A percentile compares a stretch with the other conserved stretches of the same genome.
Evolutionary conservation across 2,329 filamentous ascomycete genomes (phyloP).

Genomic region (Fonsecaea pugnacius): DNA sequence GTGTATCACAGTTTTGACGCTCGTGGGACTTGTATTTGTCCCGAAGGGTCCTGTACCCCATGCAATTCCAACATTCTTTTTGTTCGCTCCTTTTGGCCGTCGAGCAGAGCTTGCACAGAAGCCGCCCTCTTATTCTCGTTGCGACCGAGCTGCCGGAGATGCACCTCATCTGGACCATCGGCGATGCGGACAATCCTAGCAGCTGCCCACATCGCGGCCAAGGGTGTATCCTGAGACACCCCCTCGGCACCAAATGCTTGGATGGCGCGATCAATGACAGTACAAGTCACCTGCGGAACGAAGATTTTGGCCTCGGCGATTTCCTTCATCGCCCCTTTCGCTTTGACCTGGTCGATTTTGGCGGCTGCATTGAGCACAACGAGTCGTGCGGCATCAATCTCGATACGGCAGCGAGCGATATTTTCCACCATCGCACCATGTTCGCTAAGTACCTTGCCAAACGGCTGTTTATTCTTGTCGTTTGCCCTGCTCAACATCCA

Average conservation of each 20-base stretch:
- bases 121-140: slow-evolving; percentile 54
- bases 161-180: slow-evolving; percentile 96
- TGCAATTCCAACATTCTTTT: no score
- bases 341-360: slow-evolving; percentile 85
- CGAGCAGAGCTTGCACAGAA: no score
- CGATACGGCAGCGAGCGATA: slow-evolving; percentile 86
- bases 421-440: slow-evolving; percentile 96
- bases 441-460: slow-evolving; percentile 81
- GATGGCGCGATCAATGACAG: slow-evolving; percentile 90
- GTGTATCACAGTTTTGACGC: no score
- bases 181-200: slow-evolving; percentile 82
- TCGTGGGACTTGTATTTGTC: no score
- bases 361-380: slow-evolving; percentile 92
- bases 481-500: slow-evolving; percentile 95
- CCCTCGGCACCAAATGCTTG: slow-evolving; percentile 91
- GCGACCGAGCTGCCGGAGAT: slow-evolving; percentile 64
- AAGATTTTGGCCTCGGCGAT: slow-evolving; percentile 96
- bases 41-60: no score
- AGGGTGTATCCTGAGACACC: slow-evolving; percentile 89
- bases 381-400: slow-evolving; percentile 89
- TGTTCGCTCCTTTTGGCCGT: no score
- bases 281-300: slow-evolving; percentile 79
- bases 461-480: slow-evolving; percentile 86
- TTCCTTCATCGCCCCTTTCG: slow-evolving; percentile 87
- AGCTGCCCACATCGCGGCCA: slow-evolving; percentile 74